Evolutionary conservation across 2,329 filamentous ascomycete species (phyloP), one percentile per base, ranked within the genome.

Genomic region (Decorospora gaudefroyi): DNA sequence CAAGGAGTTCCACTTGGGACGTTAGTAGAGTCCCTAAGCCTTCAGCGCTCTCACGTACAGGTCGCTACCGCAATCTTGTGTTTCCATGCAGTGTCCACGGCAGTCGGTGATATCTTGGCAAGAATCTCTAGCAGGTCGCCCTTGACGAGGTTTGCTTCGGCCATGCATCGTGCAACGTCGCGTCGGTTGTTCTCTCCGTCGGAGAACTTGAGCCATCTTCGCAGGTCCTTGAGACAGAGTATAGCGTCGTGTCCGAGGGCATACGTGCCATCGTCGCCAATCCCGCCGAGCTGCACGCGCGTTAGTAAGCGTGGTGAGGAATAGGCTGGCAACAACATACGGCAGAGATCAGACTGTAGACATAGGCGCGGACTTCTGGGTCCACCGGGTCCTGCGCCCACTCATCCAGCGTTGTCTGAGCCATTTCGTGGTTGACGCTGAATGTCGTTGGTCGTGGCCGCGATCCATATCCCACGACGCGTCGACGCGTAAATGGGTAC

Each of bases 161-260:
- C 86, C 57, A 97, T 78, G 69, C 90, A 96, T 72, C 93, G 82
- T 49, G 92, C 91, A 47, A 99, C 93, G 67, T 99, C 93, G 78
- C 95, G 87, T 56, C 92, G 86, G 67, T 96, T 95, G 54, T 86
- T 84, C 69, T 95, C 95, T 67, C 95, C 88, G 70, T 96, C 91
- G 77, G 93, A 93, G 52, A 96, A 83, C 59, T 90, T 90, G 57
- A 99, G 80, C 93, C 93, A 99, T 81, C 87, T 86, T 67, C 93
- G 92, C 41, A 99, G 79, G 72, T 99, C 93, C 51, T 92, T 90
- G 44, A 99, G 78, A 64, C 91, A 93, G 45, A 93, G 88, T 48
- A 95, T 77, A 9, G 91, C 92, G 67, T 96, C 92, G 71, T 97
- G 92, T 71, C 93, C 93, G 23, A 97, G 83, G 29, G 89, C 80